These are phyloP conservation scores for Bombardia bombarda DNA, from an alignment of 495 filamentous ascomycete genomes.

Conservation along the genomic window DNA sequence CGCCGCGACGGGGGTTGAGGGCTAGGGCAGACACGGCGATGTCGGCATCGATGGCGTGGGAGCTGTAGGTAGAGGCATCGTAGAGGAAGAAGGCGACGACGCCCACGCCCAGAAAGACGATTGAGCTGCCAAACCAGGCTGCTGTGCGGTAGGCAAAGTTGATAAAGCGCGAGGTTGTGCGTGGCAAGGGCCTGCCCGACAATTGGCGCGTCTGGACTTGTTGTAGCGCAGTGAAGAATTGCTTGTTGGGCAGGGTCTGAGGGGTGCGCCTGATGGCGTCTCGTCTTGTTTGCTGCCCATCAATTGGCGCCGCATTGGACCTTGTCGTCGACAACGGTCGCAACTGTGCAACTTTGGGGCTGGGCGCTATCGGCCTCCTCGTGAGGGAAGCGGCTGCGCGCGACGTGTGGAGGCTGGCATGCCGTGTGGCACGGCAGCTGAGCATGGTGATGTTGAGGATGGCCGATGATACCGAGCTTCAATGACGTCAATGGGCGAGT, in stretches of 20 bases:
- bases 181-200: slow-evolving; percentile 42
- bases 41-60: slow-evolving; percentile 53
- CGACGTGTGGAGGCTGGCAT: slow-evolving; percentile 1
- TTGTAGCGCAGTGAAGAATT: too few species aligned
- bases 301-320: background rate
- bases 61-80: slow-evolving; percentile 84
- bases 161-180: slow-evolving; percentile 30
- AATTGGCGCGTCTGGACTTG: slow-evolving; percentile 23
- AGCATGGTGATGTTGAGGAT: slow-evolving; percentile 1
- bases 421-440: slow-evolving; percentile 5
- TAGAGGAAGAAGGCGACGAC: slow-evolving; percentile 87
- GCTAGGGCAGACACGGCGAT: slow-evolving; percentile 77
- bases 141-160: slow-evolving; percentile 45
- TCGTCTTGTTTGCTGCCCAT: background rate
- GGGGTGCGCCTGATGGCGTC: background rate
- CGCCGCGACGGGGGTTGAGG: slow-evolving; percentile 71
- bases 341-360: slow-evolving; percentile 4
- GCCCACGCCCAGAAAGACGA: slow-evolving; percentile 35
- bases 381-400: background rate
- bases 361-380: background rate
- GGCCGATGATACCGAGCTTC: background rate
- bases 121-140: slow-evolving; percentile 40
- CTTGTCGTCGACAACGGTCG: background rate
- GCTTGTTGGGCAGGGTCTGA: slow-evolving; percentile 9
- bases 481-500: slow-evolving; percentile 4